These are phyloP conservation scores for Ensete ventricosum DNA, from an alignment of 176 grass and related monocot genomes.

Conservation along the genomic window DNA sequence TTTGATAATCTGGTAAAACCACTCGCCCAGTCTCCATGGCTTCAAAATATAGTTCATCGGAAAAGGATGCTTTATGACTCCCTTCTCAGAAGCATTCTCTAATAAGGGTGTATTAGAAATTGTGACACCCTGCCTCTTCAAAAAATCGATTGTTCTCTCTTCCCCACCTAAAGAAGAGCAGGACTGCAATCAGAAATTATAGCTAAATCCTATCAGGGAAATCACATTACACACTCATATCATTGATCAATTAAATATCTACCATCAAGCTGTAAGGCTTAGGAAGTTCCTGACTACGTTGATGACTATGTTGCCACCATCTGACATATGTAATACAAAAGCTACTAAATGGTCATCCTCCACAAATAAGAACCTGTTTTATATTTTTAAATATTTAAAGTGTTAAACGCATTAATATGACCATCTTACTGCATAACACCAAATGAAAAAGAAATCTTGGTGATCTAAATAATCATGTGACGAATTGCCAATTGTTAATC, in stretches of 20 bases:
- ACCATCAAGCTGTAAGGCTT: too few species aligned
- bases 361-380: too few species aligned
- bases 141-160: conserved; percentile 75
- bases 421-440: too few species aligned
- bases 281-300: background rate
- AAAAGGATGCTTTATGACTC: conserved; percentile 66
- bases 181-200: background rate
- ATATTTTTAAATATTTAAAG: background rate
- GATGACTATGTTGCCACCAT: background rate
- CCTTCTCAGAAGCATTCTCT: conserved; percentile 45
- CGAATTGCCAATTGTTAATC: too few species aligned
- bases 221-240: background rate
- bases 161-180: conserved; percentile 49
- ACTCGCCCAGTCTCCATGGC: conserved; percentile 57
- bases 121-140: conserved; percentile 44
- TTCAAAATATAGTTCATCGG: conserved; percentile 76
- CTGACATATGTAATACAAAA: too few species aligned
- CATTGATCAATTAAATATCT: background rate
- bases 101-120: conserved; percentile 34
- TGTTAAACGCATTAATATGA: too few species aligned
- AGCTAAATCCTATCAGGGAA: background rate
- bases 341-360: too few species aligned
- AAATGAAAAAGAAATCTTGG: too few species aligned
- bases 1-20: conserved; percentile 71
- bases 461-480: too few species aligned